phyloP scores from a whole-genome alignment of 352 stramenopile species.

The Phytophthora podocarpi region DNA sequence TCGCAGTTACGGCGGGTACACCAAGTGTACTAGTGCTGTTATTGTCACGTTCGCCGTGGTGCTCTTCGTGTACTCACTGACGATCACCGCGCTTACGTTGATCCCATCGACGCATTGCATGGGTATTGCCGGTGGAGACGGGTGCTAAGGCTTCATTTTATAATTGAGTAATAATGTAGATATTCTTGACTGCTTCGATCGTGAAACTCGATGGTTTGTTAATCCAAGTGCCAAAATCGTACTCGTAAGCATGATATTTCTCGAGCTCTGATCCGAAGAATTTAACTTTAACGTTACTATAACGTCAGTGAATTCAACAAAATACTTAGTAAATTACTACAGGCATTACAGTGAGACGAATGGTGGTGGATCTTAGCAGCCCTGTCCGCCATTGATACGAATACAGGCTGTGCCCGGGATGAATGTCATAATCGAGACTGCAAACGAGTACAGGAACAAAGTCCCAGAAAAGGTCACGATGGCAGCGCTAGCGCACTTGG shows the following conservation, averaged over 20 bases:
- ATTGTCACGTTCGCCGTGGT: conserved; percentile 41
- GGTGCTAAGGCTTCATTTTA: conserved; percentile 27
- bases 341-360: neutral
- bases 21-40: conserved; percentile 45
- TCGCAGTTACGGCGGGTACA: conserved; percentile 68
- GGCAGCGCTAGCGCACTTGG: conserved; percentile 44
- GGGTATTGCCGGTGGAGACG: conserved; percentile 39
- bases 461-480: conserved; percentile 37
- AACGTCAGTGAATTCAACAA: too few relatives aligned
- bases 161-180: neutral
- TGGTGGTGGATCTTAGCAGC: conserved; percentile 27
- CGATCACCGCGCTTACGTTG: conserved; percentile 51
- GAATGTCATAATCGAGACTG: conserved; percentile 51
- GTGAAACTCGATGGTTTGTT: too few relatives aligned
- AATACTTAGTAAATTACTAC: too few relatives aligned
- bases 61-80: conserved; percentile 56
- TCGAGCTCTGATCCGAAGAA: too few relatives aligned
- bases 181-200: too few relatives aligned
- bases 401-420: conserved; percentile 37
- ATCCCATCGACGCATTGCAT: conserved; percentile 40
- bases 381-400: conserved; percentile 39
- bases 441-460: conserved; percentile 37
- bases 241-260: too few relatives aligned
- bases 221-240: too few relatives aligned
- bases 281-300: too few relatives aligned